Conservation (phyloP, 768 basidiomycete genomes). For the Dioszegia hungarica region DNA sequence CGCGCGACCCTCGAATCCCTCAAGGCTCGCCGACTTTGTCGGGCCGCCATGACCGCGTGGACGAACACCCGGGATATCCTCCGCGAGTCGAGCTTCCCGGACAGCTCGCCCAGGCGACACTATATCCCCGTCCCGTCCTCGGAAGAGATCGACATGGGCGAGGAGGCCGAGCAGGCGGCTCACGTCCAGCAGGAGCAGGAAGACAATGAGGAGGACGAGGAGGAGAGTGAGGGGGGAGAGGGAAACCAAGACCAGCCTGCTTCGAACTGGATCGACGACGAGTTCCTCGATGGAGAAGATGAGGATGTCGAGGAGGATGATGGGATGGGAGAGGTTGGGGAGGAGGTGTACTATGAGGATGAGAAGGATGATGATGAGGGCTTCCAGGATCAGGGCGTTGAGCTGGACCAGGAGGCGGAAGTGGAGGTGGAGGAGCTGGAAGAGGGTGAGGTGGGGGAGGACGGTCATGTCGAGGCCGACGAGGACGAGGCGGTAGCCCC, state of each 20-base stretch:
- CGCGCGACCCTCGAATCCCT: too few relatives aligned
- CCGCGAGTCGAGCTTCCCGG: too few relatives aligned
- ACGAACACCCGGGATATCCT: too few relatives aligned
- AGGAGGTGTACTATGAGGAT: neutral
- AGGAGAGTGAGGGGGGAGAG: neutral
- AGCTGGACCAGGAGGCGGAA: neutral
- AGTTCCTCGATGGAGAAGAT: neutral
- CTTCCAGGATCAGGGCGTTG: neutral
- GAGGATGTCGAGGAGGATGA: slow-evolving; percentile 5
- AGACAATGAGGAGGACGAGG: neutral
- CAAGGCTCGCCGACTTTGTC: too few relatives aligned
- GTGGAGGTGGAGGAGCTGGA: neutral
- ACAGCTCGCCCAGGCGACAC: too few relatives aligned
- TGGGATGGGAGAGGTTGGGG: neutral
- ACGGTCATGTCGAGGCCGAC: slow-evolving; percentile 32
- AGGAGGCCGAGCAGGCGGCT: too few relatives aligned
- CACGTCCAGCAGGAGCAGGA: neutral
- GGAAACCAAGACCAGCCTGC: neutral
- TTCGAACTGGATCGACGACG: neutral
- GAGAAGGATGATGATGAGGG: slow-evolving; percentile 2
- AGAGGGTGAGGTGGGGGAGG: slow-evolving; percentile 18
- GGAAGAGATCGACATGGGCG: too few relatives aligned
- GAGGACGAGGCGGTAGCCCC: neutral
- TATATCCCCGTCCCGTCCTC: too few relatives aligned
- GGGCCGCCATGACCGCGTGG: too few relatives aligned